Percentiles rank a stretch among this genome's conserved stretches.
These are phyloP conservation scores for Tetracentron sinense DNA, from an alignment of 164 flowering plant species.

Conservation along the genomic window DNA sequence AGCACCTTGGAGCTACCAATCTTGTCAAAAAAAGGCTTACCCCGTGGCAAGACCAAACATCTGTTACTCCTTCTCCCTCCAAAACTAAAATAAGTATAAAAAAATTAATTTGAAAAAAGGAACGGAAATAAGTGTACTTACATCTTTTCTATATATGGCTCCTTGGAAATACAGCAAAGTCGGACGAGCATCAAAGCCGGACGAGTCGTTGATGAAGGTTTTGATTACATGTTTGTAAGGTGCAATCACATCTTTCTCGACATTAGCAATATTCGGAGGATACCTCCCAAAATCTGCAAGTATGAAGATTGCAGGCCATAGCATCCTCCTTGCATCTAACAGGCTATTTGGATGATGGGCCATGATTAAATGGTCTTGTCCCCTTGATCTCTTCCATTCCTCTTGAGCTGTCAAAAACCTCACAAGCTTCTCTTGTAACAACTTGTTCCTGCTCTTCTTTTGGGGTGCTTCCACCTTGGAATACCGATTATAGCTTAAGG, in stretches of 20 bases:
- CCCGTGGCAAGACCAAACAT: no score
- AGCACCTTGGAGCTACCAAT: no score
- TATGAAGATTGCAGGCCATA: constrained; percentile 79
- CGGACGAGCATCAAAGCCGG: constrained; percentile 63
- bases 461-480: constrained; percentile 45
- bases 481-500: constrained; percentile 66
- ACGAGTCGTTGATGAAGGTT: constrained; percentile 48
- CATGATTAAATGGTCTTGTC: constrained; percentile 71
- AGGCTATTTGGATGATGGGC: constrained; percentile 98
- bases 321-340: constrained; percentile 67
- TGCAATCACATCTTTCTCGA: constrained; percentile 86
- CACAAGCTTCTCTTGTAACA: constrained; percentile 71
- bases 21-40: no score
- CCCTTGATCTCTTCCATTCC: constrained; percentile 88
- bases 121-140: constrained; percentile 31
- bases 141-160: constrained; percentile 92
- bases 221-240: constrained; percentile 81
- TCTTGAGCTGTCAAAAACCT: constrained; percentile 47
- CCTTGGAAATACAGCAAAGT: constrained; percentile 90
- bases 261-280: constrained; percentile 76
- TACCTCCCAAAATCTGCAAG: constrained; percentile 95
- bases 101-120: not conserved
- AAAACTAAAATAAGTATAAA: no score
- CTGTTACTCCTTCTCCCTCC: no score
- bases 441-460: constrained; percentile 43